phyloP scores from a whole-genome alignment of 1,139 yeast species.

The Blastobotrys persicus region DNA sequence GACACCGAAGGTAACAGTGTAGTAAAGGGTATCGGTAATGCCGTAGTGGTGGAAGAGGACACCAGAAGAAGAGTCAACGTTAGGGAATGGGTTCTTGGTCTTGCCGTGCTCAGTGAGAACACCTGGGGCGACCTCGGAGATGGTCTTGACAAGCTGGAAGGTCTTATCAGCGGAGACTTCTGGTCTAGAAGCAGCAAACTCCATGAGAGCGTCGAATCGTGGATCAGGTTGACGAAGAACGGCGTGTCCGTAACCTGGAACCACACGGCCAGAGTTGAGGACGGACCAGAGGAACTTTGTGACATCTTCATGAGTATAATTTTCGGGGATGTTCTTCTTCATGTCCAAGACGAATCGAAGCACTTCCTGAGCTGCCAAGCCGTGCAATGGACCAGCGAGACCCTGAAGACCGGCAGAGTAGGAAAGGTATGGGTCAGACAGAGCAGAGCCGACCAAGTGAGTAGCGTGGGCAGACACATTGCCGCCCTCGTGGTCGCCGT shows the following conservation, averaged over 20 bases:
- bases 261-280: conserved; percentile 89
- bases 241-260: conserved; percentile 98
- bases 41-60: conserved; percentile 93
- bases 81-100: conserved; percentile 64
- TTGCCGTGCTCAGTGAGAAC: conserved; percentile 58
- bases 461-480: conserved; percentile 98
- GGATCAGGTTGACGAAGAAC: conserved; percentile 98
- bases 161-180: conserved; percentile 41
- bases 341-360: conserved; percentile 88
- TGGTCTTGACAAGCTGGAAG: conserved; percentile 77
- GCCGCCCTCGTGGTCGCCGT: conserved; percentile 99
- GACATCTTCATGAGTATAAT: conserved; percentile 69
- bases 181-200: conserved; percentile 59
- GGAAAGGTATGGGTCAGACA: conserved; percentile 90
- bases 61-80: conserved; percentile 60
- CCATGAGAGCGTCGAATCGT: conserved; percentile 96
- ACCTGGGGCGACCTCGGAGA: conserved; percentile 51
- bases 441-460: conserved; percentile 94
- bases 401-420: conserved; percentile 96
- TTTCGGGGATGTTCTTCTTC: conserved; percentile 71
- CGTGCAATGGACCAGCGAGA: conserved; percentile 97
- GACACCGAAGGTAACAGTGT: conserved; percentile 97
- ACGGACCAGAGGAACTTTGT: conserved; percentile 94
- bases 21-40: conserved; percentile 89
- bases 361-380: conserved; percentile 98